Evolutionary conservation across 2,329 filamentous ascomycete species (phyloP).

Genomic region (Colletotrichum destructivum): DNA sequence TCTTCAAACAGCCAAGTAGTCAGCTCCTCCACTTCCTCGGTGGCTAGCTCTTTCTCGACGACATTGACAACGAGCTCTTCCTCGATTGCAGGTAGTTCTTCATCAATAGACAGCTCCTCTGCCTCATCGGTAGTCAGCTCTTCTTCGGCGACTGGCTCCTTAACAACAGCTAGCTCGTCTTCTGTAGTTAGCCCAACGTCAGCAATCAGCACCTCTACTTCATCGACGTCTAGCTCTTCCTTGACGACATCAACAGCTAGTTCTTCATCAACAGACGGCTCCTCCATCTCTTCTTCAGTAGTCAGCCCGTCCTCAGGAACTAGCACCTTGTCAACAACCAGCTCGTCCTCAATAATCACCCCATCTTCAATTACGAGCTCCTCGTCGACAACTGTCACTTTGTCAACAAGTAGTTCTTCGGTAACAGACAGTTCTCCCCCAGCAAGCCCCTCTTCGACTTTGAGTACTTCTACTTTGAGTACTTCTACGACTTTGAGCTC

Average conservation of each 20-base stretch:
- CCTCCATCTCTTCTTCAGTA: neutral
- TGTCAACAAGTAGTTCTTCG: neutral
- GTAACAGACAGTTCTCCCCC: too few relatives aligned
- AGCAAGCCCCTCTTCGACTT: neutral
- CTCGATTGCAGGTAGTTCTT: neutral
- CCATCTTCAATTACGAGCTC: neutral
- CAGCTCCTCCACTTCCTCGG: neutral
- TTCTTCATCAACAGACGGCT: neutral
- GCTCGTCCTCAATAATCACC: neutral
- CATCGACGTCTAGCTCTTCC: neutral
- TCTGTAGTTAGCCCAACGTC: neutral
- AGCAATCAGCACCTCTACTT: neutral
- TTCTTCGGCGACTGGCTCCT: neutral
- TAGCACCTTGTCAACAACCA: neutral
- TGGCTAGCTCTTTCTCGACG: too few relatives aligned
- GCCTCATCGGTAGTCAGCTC: neutral
- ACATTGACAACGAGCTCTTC: neutral
- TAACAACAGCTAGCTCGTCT: neutral
- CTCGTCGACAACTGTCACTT: too few relatives aligned
- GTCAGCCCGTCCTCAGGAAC: neutral
- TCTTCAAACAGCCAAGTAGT: neutral
- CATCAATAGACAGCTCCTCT: neutral
- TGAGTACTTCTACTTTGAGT: too few relatives aligned
- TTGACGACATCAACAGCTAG: too few relatives aligned
- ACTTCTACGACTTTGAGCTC: too few relatives aligned